Percentiles rank a stretch among this genome's conserved stretches.
phyloP scores from a whole-genome alignment of 2,329 filamentous ascomycete species.

The Penicillium thymicola region DNA sequence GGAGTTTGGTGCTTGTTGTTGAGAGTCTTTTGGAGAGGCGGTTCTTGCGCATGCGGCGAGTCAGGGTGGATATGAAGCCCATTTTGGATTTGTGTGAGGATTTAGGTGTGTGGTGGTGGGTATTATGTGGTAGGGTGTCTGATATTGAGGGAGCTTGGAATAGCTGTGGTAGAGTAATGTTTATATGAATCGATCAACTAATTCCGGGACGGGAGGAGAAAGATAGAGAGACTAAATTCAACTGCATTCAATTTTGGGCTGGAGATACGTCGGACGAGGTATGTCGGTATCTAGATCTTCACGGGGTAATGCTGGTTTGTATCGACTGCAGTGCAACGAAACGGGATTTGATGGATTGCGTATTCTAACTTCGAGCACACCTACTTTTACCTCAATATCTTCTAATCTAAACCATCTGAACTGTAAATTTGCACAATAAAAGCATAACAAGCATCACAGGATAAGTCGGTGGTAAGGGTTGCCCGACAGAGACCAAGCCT shows the following conservation, averaged over 20 bases:
- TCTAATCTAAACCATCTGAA: not conserved
- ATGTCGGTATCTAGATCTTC: conserved; percentile 2
- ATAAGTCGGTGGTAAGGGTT: not conserved
- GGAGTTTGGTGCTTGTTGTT: conserved; percentile 9
- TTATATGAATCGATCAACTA: not conserved
- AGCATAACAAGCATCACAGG: not conserved
- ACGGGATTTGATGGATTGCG: not conserved
- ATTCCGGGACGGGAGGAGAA: not conserved
- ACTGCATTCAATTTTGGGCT: not conserved
- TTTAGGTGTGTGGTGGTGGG: not conserved
- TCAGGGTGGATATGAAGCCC: conserved; percentile 21
- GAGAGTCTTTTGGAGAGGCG: conserved; percentile 17
- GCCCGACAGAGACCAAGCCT: not conserved
- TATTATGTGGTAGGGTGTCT: too few relatives aligned
- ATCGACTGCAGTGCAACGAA: not conserved
- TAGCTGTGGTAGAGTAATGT: not conserved
- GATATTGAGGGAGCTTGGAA: not conserved
- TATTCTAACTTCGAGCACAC: not conserved
- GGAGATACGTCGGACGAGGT: conserved; percentile 1
- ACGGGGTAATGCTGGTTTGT: not conserved
- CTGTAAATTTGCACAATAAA: not conserved
- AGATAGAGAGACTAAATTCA: not conserved
- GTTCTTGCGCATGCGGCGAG: conserved; percentile 16
- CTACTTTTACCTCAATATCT: not conserved
- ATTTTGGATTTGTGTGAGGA: conserved; percentile 5